These are phyloP conservation scores for Neurospora discreta DNA, from an alignment of 495 filamentous ascomycete species.

Conservation along the genomic window DNA sequence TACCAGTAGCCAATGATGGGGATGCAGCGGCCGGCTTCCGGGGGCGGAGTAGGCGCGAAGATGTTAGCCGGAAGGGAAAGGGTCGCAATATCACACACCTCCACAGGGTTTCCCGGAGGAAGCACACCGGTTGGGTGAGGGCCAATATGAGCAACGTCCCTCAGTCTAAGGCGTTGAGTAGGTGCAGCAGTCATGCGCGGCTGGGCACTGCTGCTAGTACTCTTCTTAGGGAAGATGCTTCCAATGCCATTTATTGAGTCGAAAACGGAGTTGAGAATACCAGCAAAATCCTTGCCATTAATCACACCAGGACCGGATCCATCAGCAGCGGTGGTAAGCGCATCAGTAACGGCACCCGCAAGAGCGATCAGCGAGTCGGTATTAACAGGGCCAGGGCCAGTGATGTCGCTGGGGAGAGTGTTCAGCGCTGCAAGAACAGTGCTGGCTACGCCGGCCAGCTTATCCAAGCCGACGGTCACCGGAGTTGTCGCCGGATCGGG, in stretches of 20 bases:
- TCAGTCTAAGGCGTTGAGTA: neutral
- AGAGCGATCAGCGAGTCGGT: neutral
- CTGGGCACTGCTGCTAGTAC: neutral
- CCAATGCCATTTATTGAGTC: neutral
- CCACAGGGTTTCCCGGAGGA: neutral
- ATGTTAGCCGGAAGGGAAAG: neutral
- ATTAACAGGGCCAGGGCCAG: neutral
- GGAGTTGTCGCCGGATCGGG: neutral
- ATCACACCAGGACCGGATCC: neutral
- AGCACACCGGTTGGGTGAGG: neutral
- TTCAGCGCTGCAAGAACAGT: neutral
- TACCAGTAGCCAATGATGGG: neutral
- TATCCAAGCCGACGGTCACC: neutral
- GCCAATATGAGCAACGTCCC: neutral
- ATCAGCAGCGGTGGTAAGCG: neutral
- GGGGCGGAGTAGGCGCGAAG: neutral
- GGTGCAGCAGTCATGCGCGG: neutral
- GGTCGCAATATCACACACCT: neutral
- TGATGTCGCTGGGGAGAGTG: neutral
- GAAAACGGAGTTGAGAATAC: neutral
- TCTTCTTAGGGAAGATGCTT: neutral
- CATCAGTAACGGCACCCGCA: neutral
- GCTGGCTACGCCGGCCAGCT: neutral
- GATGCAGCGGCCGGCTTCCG: neutral
- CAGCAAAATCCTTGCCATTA: neutral